Evolutionary conservation across 176 grass and related monocot genomes (phyloP), one percentile per base, ranked within the genome.

Genomic region (Tillandsia leiboldiana): DNA sequence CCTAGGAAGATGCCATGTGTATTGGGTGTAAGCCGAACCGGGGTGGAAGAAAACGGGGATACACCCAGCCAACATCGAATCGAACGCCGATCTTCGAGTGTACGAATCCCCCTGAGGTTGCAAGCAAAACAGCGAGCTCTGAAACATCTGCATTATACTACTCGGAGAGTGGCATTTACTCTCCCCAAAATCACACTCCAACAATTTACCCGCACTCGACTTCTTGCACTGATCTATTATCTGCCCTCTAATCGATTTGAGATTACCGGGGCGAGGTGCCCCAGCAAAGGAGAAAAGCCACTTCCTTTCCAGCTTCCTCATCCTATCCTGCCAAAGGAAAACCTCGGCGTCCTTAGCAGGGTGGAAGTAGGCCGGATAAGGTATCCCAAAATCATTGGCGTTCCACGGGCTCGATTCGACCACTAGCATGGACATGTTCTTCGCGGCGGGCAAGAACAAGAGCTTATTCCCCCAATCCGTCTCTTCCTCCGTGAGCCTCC

Each of bases 41-140:
- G 92, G 92, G 84, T 96, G 92, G 70, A 96, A 96, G 83, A 96
- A 92, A 80, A 96, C 92, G 62, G 92, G 92, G 73, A 96, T 79
- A 49, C 92, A 96, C 47, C 92, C 92, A n/a, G 92, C 92, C 68
- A 96, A 51, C 75, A 96, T 92, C 0, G 92, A 96, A 69, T 96
- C 92, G 10, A 96, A 96, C 48, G 92, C 88, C 56, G 92, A 96
- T 77, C 92, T 87, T 67, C 92, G 89, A 2, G 92, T 96, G 13
- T 91, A 96, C 12, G 88, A 91, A 78, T 96, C 92, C 64, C 92
- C 92, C 73, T 96, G 92, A 2, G 92, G 92, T 76, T 96, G 92
- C 79, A 96, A 70, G 74, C 92, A 96, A 73, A 96, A 96, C 42
- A 92, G 20, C 65, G 92, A 96, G 65, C 86, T 87, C 75, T 96